Evolutionary conservation across 2,329 filamentous ascomycete species (phyloP).

Genomic region (Beauveria brongniartii): DNA sequence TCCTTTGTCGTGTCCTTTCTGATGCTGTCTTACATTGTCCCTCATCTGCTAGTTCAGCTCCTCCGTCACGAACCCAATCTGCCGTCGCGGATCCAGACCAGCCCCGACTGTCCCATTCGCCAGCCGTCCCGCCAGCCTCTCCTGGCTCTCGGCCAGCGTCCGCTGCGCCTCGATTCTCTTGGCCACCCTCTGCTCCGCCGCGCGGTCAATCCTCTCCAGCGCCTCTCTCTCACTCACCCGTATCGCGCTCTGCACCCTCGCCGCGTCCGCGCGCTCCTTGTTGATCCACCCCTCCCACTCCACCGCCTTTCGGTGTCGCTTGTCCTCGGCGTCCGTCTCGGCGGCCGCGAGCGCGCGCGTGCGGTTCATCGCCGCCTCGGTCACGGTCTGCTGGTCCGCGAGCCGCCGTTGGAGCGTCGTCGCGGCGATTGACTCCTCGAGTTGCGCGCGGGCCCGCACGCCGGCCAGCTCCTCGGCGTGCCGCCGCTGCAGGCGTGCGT

Average conservation of each 20-base stretch:
- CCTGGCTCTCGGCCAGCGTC: slow-evolving; percentile 42
- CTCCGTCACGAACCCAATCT: slow-evolving; percentile 51
- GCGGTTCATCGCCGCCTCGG: slow-evolving; percentile 36
- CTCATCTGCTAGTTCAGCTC: slow-evolving; percentile 35
- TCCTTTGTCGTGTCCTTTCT: no score
- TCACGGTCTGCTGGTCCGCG: slow-evolving; percentile 39
- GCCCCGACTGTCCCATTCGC: slow-evolving; percentile 27
- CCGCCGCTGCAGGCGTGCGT: slow-evolving; percentile 38
- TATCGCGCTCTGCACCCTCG: slow-evolving; percentile 41
- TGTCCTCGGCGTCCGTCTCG: slow-evolving; percentile 37
- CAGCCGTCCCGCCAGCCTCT: slow-evolving; percentile 33
- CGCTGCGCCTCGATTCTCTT: slow-evolving; percentile 42
- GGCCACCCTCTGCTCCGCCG: slow-evolving; percentile 37
- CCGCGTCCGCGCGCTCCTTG: slow-evolving; percentile 38
- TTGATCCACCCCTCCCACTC: slow-evolving; percentile 42
- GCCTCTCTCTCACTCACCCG: slow-evolving; percentile 43
- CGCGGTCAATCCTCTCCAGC: slow-evolving; percentile 39
- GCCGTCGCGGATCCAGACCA: slow-evolving; percentile 28
- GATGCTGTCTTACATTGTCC: neutral
- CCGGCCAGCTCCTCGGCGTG: slow-evolving; percentile 37
- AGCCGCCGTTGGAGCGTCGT: slow-evolving; percentile 28
- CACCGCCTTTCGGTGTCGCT: slow-evolving; percentile 34
- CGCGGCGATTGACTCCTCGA: slow-evolving; percentile 35
- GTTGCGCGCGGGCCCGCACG: slow-evolving; percentile 35
- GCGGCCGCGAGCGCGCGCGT: slow-evolving; percentile 37